Evolutionary conservation across 2,329 filamentous ascomycete genomes (phyloP), one percentile per base, ranked within the genome.

Genomic region (Dactylellina cionopaga): DNA sequence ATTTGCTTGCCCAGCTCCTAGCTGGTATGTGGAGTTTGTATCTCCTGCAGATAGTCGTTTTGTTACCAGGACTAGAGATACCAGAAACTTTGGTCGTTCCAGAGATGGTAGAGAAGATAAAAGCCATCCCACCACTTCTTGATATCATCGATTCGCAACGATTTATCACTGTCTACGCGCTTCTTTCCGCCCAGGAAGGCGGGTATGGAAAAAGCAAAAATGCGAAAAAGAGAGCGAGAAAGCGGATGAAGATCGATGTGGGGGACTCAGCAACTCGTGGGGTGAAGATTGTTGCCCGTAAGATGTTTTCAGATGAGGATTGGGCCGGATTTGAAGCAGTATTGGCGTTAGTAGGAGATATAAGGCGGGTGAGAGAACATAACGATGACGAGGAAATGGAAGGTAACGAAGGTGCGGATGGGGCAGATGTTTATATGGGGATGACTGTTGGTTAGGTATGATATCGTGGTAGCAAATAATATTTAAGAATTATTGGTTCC

Each of bases 131-230:
- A 15, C 6, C 13, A 13, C 10, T 71, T 5, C 11, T 64, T 7
- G 35, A 37, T 11, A 17, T 27, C 2, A n/a, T 64, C 4, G 17
- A 58, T 27, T 6, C 51, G 2, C 11, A 11, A 0, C 35, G 66
- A 13, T 71, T 71, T 11, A 64, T 71, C 19, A 25, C 51, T 4
- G 60, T 71, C 3, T 59, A 71, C 29, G 33, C 66, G 1, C 44
- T 64, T 15, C 27, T 51, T 9, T 43, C 41, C n/a, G n/a, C n/a
- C n/a, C n/a, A n/a, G 5, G 29, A 31, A 13, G 24, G 9, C 19
- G 10, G 37, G 17, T 33, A 37, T 17, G 39, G 35, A 6, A 51
- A 25, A 33, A 46, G 43, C 9, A 71, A 59, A 10, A 64, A 44
- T 19, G 66, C 49, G 7, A 56, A 22, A 13, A 59, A 33, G 2